Base-by-base conservation (phyloP, 164 flowering plant genomes). In the Tetracentron sinense region DNA sequence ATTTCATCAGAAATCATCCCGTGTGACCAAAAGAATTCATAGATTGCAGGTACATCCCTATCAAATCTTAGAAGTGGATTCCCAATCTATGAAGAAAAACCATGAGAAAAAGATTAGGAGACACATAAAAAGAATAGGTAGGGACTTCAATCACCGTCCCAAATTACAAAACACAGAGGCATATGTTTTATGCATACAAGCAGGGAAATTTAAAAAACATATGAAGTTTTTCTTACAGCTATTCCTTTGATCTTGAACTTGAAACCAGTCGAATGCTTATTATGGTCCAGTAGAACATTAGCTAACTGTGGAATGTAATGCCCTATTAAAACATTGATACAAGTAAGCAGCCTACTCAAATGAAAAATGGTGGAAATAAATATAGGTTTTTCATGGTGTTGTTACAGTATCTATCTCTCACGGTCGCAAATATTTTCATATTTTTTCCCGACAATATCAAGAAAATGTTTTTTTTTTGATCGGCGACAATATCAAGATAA, bases 1-100 rank as follows among this genome's bases (percentile, higher is more conserved):
- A 84, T 23, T 75, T 88, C 94, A 72, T 88, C 94, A 33, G 94
- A 88, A 38, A 88, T 88, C 90, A 88, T 79, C 53, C 94, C 90
- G 54, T 88, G 90, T 7, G 94, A 88, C 90, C 90, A 87, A 62
- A 81, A 88, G 77, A 29, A 85, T 61, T 88, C 87, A 57, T 83
- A 88, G 4, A 73, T 72, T 67, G 90, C 78, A 23, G 83, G 79
- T 55, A 63, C 66, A 72, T 88, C 90, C 4, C 82, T 76, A 31
- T 79, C 86, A 19, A 88, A 81, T 62, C 31, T 82, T 19, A 88
- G 85, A 50, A 88, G 85, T 52, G 94, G 94, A 63, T 88, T 88
- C 11, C 94, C 94, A 62, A 83, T 81, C 94, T 88, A 58, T 19
- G 16, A 11, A 55, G 31, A 4, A 38, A 38, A 38, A 8, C 14